A percentile compares a stretch with the other conserved stretches of the same genome.
phyloP scores from a whole-genome alignment of 257 asterid genomes.

The Nyctanthes arbortristis region DNA sequence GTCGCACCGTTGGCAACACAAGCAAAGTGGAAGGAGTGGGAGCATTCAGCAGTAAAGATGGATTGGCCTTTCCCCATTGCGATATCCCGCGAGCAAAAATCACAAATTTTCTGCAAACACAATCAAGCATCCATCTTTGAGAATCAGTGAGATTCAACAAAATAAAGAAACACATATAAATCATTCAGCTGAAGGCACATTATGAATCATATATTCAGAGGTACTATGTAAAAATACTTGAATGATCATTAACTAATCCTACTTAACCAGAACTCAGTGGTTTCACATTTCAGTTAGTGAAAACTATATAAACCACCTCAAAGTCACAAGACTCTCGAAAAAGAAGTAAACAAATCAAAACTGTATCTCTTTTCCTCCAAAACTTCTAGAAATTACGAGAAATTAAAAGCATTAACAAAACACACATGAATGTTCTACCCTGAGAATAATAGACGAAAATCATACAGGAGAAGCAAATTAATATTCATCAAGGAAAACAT shows the following conservation, averaged over 20 bases:
- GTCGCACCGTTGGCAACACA: slow-evolving; percentile 23
- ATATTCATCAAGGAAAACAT: neutral
- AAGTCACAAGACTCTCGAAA: neutral
- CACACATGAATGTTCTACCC: neutral
- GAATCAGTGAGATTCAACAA: neutral
- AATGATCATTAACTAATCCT: neutral
- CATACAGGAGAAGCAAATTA: neutral
- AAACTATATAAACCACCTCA: slow-evolving; percentile 1
- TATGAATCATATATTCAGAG: neutral
- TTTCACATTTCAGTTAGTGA: no score
- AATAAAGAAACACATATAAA: neutral
- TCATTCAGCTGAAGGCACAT: neutral
- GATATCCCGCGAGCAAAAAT: slow-evolving; percentile 26
- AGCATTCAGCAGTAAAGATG: slow-evolving; percentile 36
- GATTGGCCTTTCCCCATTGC: slow-evolving; percentile 31
- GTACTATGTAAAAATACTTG: neutral
- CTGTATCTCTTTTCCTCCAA: neutral
- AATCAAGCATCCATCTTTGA: neutral
- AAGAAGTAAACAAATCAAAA: neutral
- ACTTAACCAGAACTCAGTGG: neutral
- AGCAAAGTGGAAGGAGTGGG: slow-evolving; percentile 37
- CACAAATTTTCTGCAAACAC: slow-evolving; percentile 37
- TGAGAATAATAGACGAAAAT: neutral
- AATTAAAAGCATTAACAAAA: neutral
- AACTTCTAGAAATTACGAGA: neutral